phyloP scores from a whole-genome alignment of 139 green algal species.

The Chlamydomonas schloesseri region DNA sequence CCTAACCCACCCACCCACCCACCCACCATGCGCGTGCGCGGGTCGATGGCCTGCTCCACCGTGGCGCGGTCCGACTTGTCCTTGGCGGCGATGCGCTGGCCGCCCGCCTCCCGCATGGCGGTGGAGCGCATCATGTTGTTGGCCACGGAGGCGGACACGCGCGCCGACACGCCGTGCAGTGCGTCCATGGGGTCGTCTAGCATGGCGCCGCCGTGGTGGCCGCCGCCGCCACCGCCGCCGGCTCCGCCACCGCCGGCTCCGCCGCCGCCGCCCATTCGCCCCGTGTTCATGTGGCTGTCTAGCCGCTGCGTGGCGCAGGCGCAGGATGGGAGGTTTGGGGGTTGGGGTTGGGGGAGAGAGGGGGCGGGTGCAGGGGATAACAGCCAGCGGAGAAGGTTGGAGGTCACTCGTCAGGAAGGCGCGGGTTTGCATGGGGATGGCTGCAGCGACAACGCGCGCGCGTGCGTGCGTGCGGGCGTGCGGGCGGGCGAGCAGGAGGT shows the following conservation, averaged over 20 bases:
- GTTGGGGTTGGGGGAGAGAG: not conserved
- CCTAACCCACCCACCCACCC: not conserved
- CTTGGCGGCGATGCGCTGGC: slow-evolving; percentile 11
- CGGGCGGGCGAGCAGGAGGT: too few relatives aligned
- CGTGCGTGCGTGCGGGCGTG: too few relatives aligned
- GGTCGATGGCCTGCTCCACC: slow-evolving; percentile 93
- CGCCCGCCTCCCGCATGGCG: slow-evolving; percentile 36
- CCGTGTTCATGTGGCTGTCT: slow-evolving; percentile 62
- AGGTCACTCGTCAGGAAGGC: too few relatives aligned
- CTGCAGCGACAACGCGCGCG: too few relatives aligned
- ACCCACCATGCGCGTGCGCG: slow-evolving; percentile 91
- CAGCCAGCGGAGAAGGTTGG: not conserved
- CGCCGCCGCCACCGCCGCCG: not conserved
- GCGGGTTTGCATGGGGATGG: too few relatives aligned
- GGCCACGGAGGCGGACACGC: slow-evolving; percentile 55
- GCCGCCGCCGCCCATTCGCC: slow-evolving; percentile 21
- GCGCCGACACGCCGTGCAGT: slow-evolving; percentile 53
- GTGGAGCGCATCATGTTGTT: slow-evolving; percentile 57
- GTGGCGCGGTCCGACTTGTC: slow-evolving; percentile 95
- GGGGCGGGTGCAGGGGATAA: not conserved
- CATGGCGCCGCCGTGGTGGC: not conserved
- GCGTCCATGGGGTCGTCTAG: slow-evolving; percentile 68
- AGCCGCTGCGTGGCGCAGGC: slow-evolving; percentile 57
- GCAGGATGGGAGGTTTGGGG: not conserved
- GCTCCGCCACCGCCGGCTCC: not conserved